phyloP scores from a whole-genome alignment of 345 rosid genomes.

The Brassica nigra region DNA sequence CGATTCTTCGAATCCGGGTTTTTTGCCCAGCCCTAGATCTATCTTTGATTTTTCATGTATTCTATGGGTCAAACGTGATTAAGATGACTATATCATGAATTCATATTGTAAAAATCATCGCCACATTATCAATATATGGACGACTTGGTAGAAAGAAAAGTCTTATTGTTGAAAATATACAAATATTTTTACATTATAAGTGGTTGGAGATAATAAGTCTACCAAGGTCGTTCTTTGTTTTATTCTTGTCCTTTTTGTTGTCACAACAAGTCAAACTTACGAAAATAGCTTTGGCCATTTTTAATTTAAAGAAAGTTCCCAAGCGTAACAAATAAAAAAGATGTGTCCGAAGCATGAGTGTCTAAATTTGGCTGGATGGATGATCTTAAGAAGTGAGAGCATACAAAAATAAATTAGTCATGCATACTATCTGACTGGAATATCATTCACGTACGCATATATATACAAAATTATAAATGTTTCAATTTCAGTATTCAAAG shows the following conservation, averaged over 20 bases:
- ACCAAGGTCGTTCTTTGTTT: not conserved
- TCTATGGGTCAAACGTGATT: not conserved
- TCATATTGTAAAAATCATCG: too few relatives aligned
- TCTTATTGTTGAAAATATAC: not conserved
- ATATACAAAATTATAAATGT: not conserved
- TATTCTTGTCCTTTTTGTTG: not conserved
- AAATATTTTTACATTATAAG: not conserved
- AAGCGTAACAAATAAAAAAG: not conserved
- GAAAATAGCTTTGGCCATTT: not conserved
- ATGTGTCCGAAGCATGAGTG: conserved; percentile 1
- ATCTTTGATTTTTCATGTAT: too few relatives aligned
- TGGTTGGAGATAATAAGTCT: not conserved
- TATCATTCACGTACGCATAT: not conserved
- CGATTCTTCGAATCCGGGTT: too few relatives aligned
- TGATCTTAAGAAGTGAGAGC: not conserved
- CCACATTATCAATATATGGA: not conserved
- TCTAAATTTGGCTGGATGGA: not conserved
- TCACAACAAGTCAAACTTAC: conserved; percentile 5
- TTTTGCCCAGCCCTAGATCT: too few relatives aligned
- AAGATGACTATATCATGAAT: too few relatives aligned
- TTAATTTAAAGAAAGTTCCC: not conserved
- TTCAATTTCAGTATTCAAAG: not conserved
- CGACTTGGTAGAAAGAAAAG: not conserved
- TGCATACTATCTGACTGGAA: too few relatives aligned
- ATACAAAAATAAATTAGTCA: not conserved